Evolutionary conservation across 1,139 yeast genomes (phyloP).

Genomic region (Scheffersomyces segobiensis): DNA sequence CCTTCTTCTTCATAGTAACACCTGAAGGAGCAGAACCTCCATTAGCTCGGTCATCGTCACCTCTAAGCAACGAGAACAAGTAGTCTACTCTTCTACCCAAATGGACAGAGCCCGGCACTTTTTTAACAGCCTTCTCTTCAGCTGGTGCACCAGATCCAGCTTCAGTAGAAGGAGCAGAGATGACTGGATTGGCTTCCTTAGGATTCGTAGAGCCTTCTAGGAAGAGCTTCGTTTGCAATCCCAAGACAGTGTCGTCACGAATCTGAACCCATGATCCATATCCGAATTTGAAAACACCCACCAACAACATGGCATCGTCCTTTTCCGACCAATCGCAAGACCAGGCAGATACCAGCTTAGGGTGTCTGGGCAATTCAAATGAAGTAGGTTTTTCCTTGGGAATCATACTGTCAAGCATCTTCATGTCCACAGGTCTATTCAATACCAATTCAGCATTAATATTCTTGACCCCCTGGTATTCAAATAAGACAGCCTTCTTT

Average conservation of each 20-base stretch:
- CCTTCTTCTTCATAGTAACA: constrained; percentile 5
- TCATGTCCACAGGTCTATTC: constrained; percentile 82
- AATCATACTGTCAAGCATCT: constrained; percentile 57
- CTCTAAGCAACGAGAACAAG: constrained; percentile 67
- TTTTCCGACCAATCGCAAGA: constrained; percentile 77
- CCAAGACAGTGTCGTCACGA: constrained; percentile 91
- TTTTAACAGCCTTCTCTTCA: constrained; percentile 40
- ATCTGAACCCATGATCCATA: constrained; percentile 95
- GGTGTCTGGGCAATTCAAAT: constrained; percentile 58
- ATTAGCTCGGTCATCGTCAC: constrained; percentile 37
- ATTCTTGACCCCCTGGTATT: constrained; percentile 83
- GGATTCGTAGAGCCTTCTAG: constrained; percentile 37
- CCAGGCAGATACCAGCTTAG: constrained; percentile 91
- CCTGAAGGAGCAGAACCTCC: constrained; percentile 7
- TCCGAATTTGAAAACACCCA: constrained; percentile 91
- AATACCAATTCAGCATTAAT: constrained; percentile 88
- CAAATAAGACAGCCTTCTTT: constrained; percentile 86
- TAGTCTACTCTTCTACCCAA: constrained; percentile 93
- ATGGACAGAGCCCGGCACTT: constrained; percentile 91
- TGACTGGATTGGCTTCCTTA: constrained; percentile 1
- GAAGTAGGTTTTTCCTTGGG: constrained; percentile 57
- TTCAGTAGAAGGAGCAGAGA: not conserved
- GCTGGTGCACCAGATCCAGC: constrained; percentile 5
- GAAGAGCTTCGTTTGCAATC: constrained; percentile 80
- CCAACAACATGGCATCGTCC: constrained; percentile 84